Conservation (phyloP, 768 basidiomycete genomes). For the Boletus rex-veris region DNA sequence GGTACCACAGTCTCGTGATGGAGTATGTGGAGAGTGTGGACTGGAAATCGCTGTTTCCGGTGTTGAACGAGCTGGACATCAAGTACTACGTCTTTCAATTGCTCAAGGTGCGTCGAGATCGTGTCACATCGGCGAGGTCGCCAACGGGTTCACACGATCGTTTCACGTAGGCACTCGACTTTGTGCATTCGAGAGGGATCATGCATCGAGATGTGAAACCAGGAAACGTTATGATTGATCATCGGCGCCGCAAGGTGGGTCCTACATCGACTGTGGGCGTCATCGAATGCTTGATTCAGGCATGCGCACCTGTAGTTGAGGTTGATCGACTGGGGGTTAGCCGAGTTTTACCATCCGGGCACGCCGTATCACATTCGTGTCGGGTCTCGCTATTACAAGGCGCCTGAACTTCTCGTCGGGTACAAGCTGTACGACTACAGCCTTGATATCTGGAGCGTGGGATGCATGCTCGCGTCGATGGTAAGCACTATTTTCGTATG, state of each 20-base stretch:
- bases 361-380: constrained; percentile 72
- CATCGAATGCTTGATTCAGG: not conserved
- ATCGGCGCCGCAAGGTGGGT: constrained; percentile 54
- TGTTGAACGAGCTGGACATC: constrained; percentile 61
- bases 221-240: constrained; percentile 74
- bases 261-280: not conserved
- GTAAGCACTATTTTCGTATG: constrained; percentile 34
- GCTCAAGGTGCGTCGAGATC: constrained; percentile 40
- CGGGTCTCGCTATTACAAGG: constrained; percentile 70
- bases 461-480: constrained; percentile 75
- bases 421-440: constrained; percentile 72
- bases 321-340: constrained; percentile 74
- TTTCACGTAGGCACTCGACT: constrained; percentile 51
- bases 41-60: constrained; percentile 56
- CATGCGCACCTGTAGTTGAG: constrained; percentile 35
- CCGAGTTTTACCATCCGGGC: constrained; percentile 71
- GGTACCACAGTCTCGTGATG: constrained; percentile 63
- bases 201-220: constrained; percentile 71
- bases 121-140: not conserved
- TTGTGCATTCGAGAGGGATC: constrained; percentile 67
- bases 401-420: constrained; percentile 67
- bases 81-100: constrained; percentile 67
- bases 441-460: constrained; percentile 70
- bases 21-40: constrained; percentile 68
- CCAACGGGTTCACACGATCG: not conserved